A percentile compares a stretch with the other conserved stretches of the same genome.
Evolutionary conservation across 805 yeast species (phyloP).

Genomic region (Torulaspora maleeae): DNA sequence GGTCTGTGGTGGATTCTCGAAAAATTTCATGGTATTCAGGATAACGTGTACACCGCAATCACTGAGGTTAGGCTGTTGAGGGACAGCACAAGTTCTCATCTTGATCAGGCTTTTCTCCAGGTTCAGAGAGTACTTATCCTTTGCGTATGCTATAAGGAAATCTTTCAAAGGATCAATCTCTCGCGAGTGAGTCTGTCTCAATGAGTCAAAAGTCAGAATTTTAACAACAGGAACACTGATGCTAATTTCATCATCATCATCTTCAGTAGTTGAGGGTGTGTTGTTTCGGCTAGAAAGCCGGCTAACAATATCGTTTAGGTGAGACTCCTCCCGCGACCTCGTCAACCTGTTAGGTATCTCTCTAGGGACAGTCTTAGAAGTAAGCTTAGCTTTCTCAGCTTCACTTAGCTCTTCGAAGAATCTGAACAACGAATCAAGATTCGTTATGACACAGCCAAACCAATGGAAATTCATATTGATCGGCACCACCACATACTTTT

Average conservation of each 20-base stretch:
- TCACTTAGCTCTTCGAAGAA: conserved; percentile 10
- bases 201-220: conserved; percentile 70
- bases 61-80: conserved; percentile 80
- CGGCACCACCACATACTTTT: conserved; percentile 66
- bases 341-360: background rate
- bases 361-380: background rate
- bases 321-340: background rate
- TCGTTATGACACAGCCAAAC: conserved; percentile 74
- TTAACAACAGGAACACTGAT: conserved; percentile 31
- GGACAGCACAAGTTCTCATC: conserved; percentile 53
- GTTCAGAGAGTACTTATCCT: conserved; percentile 50
- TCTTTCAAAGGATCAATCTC: conserved; percentile 51
- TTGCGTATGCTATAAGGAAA: conserved; percentile 64
- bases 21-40: conserved; percentile 59
- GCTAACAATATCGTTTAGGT: conserved; percentile 1
- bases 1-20: conserved; percentile 46
- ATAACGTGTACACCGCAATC: conserved; percentile 95
- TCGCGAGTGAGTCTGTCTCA: conserved; percentile 51
- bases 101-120: conserved; percentile 46
- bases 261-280: conserved; percentile 2
- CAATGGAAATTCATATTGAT: conserved; percentile 80
- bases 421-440: conserved; percentile 35
- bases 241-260: conserved; percentile 18
- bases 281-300: background rate
- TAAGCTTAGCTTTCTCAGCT: background rate